Conservation (phyloP, 805 yeast species). For the Metschnikowia borealis region DNA sequence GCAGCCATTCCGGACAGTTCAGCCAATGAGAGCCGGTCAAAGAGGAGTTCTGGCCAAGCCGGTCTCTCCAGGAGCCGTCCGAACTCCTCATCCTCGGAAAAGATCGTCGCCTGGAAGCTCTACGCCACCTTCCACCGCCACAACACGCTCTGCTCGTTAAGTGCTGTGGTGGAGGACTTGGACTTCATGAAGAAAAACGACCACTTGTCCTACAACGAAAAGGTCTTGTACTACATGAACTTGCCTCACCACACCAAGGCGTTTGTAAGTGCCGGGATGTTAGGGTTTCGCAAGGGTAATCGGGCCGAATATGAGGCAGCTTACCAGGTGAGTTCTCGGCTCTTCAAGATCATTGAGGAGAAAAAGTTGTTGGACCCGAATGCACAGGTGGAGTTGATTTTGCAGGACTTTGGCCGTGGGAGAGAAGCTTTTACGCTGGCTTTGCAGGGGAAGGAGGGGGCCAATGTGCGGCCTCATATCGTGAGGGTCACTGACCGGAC, state of each 20-base stretch:
- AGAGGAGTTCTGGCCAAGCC: no score
- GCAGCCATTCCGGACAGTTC: background rate
- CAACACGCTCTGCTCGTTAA: constrained; percentile 75
- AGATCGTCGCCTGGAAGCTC: constrained; percentile 61
- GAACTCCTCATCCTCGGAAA: constrained; percentile 14
- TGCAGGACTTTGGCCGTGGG: constrained; percentile 85
- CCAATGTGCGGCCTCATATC: constrained; percentile 58
- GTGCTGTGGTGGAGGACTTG: constrained; percentile 63
- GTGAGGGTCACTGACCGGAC: constrained; percentile 76
- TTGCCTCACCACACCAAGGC: constrained; percentile 73
- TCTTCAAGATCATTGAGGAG: constrained; percentile 70
- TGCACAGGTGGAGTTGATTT: constrained; percentile 67
- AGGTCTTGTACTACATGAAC: constrained; percentile 72
- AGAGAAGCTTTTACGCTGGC: constrained; percentile 83
- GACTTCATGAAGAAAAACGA: constrained; percentile 56
- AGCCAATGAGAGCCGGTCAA: no score
- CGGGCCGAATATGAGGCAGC: constrained; percentile 93
- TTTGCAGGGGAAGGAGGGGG: constrained; percentile 85
- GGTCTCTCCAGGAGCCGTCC: no score
- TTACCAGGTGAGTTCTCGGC: constrained; percentile 72
- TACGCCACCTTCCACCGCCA: constrained; percentile 77
- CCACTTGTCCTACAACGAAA: constrained; percentile 54
- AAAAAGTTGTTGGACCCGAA: constrained; percentile 46
- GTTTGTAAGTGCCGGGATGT: constrained; percentile 72
- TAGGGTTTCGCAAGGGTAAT: constrained; percentile 86